Evolutionary conservation across 306 rosid genomes (phyloP).

Genomic region (Cucurbita argyrosperma): DNA sequence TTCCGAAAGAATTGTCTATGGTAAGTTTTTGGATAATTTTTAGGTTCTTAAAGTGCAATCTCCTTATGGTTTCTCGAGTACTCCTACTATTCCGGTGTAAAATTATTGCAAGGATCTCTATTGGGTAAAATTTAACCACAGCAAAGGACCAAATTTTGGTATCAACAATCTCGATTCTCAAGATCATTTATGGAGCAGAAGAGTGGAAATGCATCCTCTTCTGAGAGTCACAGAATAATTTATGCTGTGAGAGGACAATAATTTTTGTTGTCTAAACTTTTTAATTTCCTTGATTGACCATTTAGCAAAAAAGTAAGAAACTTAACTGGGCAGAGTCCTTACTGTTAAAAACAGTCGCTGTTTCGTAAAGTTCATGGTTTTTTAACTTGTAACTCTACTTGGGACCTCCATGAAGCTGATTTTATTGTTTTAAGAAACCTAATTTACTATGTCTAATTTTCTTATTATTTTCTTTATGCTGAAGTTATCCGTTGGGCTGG

Average conservation of each 20-base stretch:
- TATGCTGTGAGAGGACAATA: background rate
- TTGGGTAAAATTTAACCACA: no score
- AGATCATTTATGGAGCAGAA: background rate
- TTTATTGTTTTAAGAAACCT: background rate
- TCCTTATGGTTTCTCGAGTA: background rate
- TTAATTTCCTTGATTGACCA: background rate
- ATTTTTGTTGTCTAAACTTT: background rate
- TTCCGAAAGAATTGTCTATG: slow-evolving; percentile 52
- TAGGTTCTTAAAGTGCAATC: background rate
- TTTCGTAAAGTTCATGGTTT: background rate
- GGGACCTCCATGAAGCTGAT: background rate
- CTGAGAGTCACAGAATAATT: background rate
- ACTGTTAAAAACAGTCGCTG: background rate
- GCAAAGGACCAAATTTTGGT: no score
- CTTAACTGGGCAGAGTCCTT: background rate
- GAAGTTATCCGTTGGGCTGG: background rate
- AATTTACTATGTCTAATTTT: background rate
- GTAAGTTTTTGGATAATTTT: slow-evolving; percentile 21
- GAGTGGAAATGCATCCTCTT: background rate
- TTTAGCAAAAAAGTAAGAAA: background rate
- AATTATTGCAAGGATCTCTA: background rate
- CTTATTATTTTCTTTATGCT: background rate
- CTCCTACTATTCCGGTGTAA: background rate
- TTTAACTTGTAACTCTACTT: background rate
- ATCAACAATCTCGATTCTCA: background rate